Conservation (phyloP, 2,329 filamentous ascomycete species). For the Ciborinia camelliae region DNA sequence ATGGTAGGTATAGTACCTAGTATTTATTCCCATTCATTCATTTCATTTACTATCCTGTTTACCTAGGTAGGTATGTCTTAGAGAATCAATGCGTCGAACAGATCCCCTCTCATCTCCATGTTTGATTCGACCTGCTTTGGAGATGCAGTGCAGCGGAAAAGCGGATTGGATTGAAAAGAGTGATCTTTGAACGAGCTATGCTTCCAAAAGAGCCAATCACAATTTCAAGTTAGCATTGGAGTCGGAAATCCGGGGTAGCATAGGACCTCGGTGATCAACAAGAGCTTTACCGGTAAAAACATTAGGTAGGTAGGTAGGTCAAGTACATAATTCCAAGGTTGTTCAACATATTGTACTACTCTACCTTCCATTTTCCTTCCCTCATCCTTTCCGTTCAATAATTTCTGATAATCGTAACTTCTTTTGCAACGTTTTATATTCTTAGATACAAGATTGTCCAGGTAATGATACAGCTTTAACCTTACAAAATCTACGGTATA, state of each 20-base stretch:
- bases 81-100: too few relatives aligned
- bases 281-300: not conserved
- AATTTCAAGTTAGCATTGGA: not conserved
- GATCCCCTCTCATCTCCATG: too few relatives aligned
- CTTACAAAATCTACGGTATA: too few relatives aligned
- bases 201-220: not conserved
- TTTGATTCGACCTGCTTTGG: too few relatives aligned
- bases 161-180: too few relatives aligned
- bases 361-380: not conserved
- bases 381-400: not conserved
- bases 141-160: not conserved
- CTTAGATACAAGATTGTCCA: not conserved
- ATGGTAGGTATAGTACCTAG: too few relatives aligned
- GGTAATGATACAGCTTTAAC: not conserved
- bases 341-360: too few relatives aligned
- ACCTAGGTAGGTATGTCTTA: too few relatives aligned
- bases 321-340: too few relatives aligned
- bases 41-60: too few relatives aligned
- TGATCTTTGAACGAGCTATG: not conserved
- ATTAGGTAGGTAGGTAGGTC: too few relatives aligned
- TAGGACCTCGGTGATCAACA: conserved; percentile 11
- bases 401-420: not conserved
- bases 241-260: not conserved
- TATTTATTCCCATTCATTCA: too few relatives aligned
- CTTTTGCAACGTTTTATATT: not conserved